These are phyloP conservation scores for Peronospora tabacina DNA, from an alignment of 352 stramenopile species.

Conservation along the genomic window DNA sequence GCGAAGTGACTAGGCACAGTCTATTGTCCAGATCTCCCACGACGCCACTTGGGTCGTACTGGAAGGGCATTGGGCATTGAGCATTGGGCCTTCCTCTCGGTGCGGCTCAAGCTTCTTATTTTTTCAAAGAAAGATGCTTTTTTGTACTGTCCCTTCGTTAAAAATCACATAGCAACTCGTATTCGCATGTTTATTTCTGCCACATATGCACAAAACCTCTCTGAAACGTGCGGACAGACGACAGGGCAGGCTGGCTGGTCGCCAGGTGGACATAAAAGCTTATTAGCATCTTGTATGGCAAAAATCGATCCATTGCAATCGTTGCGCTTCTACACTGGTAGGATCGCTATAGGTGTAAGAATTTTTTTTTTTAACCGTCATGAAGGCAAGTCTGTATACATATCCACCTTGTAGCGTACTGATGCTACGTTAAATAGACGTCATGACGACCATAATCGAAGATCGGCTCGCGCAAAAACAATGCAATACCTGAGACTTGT, in stretches of 20 bases:
- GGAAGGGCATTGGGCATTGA: not conserved
- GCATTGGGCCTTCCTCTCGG: no score
- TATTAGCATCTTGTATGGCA: not conserved
- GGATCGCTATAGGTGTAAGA: no score
- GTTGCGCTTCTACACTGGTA: no score
- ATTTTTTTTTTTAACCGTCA: no score
- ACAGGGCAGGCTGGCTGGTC: constrained; percentile 22
- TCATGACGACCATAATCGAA: not conserved
- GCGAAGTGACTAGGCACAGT: constrained; percentile 28
- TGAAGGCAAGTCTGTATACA: no score
- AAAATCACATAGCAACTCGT: constrained; percentile 24
- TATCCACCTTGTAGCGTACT: no score
- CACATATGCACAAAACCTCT: constrained; percentile 9
- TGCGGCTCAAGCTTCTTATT: no score
- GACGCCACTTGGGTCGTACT: constrained; percentile 1
- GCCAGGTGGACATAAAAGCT: not conserved
- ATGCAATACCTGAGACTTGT: not conserved
- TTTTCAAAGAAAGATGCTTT: constrained; percentile 10
- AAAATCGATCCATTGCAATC: no score
- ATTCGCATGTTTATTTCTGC: no score
- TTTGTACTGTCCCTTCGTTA: constrained; percentile 6
- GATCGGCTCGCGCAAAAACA: no score
- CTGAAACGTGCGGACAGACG: constrained; percentile 8
- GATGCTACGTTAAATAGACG: no score
- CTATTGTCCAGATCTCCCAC: not conserved